Evolutionary conservation across 1,284 basidiomycete species (phyloP).

Genomic region (Papiliotrema flavescens): DNA sequence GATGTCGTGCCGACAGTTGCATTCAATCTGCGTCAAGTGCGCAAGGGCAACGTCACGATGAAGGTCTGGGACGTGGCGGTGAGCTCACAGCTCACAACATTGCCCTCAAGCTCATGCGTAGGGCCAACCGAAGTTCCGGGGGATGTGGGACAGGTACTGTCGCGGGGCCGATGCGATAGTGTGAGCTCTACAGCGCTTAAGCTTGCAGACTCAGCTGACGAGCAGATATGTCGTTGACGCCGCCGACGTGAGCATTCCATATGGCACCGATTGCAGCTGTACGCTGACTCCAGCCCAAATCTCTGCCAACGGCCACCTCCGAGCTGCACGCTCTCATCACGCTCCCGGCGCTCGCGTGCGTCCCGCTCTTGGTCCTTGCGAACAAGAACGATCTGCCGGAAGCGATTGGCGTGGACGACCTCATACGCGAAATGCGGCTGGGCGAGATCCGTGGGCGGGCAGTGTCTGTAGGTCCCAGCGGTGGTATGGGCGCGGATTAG

Average conservation of each 20-base stretch:
- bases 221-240: conserved; percentile 87
- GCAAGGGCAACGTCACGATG: conserved; percentile 83
- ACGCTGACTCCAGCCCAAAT: conserved; percentile 58
- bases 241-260: conserved; percentile 61
- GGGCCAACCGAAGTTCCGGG: conserved; percentile 88
- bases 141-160: conserved; percentile 85
- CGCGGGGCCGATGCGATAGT: conserved; percentile 90
- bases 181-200: conserved; percentile 55
- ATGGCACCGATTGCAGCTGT: not conserved
- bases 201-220: not conserved
- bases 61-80: conserved; percentile 92
- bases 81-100: conserved; percentile 8
- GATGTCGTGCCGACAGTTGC: conserved; percentile 92
- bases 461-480: conserved; percentile 66
- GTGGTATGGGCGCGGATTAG: not conserved
- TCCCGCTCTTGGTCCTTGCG: conserved; percentile 86
- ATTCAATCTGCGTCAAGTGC: conserved; percentile 67
- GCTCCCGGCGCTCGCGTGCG: conserved; percentile 67
- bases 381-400: conserved; percentile 91
- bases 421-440: conserved; percentile 76
- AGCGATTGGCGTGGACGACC: conserved; percentile 76
- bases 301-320: conserved; percentile 79
- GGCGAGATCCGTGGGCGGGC: conserved; percentile 77
- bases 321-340: conserved; percentile 83
- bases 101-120: conserved; percentile 5